A percentile compares a stretch with the other conserved stretches of the same genome.
phyloP scores from a whole-genome alignment of 805 yeast species.

The Hanseniaspora nectarophila region DNA sequence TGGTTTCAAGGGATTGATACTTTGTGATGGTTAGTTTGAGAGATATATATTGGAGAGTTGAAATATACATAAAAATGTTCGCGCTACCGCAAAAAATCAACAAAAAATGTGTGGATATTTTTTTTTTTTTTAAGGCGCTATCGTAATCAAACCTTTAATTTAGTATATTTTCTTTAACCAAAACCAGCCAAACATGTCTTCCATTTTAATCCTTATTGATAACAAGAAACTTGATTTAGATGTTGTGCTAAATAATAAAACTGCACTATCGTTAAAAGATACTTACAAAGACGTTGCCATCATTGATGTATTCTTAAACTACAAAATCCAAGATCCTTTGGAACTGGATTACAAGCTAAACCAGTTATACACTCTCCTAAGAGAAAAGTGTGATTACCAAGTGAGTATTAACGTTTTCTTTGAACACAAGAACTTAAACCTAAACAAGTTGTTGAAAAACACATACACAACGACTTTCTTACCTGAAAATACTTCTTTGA shows the following conservation, averaged over 20 bases:
- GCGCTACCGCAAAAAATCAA: background rate
- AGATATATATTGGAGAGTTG: too few species aligned
- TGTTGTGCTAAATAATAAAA: background rate
- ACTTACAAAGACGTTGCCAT: background rate
- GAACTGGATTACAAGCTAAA: slow-evolving; percentile 11
- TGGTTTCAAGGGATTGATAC: background rate
- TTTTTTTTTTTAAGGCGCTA: too few species aligned
- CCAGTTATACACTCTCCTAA: background rate
- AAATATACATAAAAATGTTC: too few species aligned
- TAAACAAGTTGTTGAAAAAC: background rate
- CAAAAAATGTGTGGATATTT: too few species aligned
- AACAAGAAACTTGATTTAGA: background rate
- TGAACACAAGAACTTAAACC: background rate
- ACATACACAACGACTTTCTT: background rate
- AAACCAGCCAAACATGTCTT: too few species aligned
- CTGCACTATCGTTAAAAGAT: background rate
- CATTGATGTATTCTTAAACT: slow-evolving; percentile 4
- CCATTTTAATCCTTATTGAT: background rate
- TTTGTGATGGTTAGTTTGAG: too few species aligned
- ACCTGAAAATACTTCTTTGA: background rate
- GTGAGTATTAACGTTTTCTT: slow-evolving; percentile 3
- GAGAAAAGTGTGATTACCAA: slow-evolving; percentile 1
- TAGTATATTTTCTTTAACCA: too few species aligned
- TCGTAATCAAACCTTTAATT: too few species aligned
- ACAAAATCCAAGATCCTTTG: background rate